A percentile compares a stretch with the other conserved stretches of the same genome.
Evolutionary conservation across 768 basidiomycete genomes (phyloP).

Genomic region (Pisolithus albus): DNA sequence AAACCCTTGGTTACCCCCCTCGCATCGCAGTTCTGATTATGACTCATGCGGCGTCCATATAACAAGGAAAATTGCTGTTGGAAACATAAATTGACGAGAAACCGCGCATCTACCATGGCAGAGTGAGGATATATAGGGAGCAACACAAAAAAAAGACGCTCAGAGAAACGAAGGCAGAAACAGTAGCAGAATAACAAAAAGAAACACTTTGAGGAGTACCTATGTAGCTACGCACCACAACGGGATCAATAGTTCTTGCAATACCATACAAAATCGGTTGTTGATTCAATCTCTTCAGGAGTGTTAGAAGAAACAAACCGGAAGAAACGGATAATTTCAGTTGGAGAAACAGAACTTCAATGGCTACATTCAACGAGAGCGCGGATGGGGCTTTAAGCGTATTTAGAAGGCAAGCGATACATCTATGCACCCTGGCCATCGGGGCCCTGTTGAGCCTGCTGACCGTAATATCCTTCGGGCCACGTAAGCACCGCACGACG

Average conservation of each 20-base stretch:
- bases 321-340: constrained; percentile 14
- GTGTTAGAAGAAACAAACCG: constrained; percentile 18
- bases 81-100: constrained; percentile 13
- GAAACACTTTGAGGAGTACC: constrained; percentile 2
- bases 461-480: constrained; percentile 69
- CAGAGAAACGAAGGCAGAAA: constrained; percentile 5
- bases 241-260: constrained; percentile 25
- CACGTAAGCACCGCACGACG: constrained; percentile 1
- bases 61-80: constrained; percentile 3
- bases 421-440: constrained; percentile 40
- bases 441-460: constrained; percentile 59
- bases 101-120: constrained; percentile 22
- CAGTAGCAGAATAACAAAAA: constrained; percentile 14
- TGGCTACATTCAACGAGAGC: constrained; percentile 29
- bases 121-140: constrained; percentile 21
- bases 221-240: constrained; percentile 10
- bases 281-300: constrained; percentile 26
- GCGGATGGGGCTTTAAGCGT: constrained; percentile 16
- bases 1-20: constrained; percentile 8
- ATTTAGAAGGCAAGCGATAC: constrained; percentile 18
- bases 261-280: constrained; percentile 30
- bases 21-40: not conserved
- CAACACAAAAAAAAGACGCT: constrained; percentile 7
- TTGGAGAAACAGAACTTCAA: constrained; percentile 14
- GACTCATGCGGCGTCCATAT: not conserved